These are phyloP conservation scores for Saccharum hybrid DNA, from an alignment of 202 grass and related monocot genomes.

Conservation along the genomic window DNA sequence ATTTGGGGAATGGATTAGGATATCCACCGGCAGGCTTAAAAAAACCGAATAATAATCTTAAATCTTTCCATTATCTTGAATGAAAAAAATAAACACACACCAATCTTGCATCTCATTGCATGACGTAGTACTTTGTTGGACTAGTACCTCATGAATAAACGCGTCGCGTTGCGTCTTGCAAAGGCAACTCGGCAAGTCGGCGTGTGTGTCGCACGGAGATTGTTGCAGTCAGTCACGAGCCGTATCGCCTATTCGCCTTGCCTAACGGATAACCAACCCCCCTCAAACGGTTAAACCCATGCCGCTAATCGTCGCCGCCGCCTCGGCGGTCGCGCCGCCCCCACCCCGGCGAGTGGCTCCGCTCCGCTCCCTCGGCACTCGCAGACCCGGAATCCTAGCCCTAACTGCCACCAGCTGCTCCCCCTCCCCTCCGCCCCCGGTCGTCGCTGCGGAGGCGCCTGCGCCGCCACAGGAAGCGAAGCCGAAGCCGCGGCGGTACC, in stretches of 20 bases:
- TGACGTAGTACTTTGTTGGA: too few species aligned
- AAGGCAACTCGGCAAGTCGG: too few species aligned
- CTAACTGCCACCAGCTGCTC: conserved; percentile 38
- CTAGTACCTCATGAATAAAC: too few species aligned
- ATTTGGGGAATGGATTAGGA: too few species aligned
- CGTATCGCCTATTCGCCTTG: neutral
- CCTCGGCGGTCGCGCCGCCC: conserved; percentile 30
- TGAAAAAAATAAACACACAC: too few species aligned
- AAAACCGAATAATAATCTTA: too few species aligned
- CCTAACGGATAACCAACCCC: conserved; percentile 43
- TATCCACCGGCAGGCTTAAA: too few species aligned
- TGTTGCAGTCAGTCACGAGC: too few species aligned
- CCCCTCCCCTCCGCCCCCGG: conserved; percentile 21
- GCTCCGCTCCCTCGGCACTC: neutral
- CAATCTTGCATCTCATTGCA: too few species aligned
- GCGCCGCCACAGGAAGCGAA: conserved; percentile 10
- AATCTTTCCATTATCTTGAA: too few species aligned
- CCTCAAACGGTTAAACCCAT: conserved; percentile 13
- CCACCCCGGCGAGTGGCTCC: conserved; percentile 5
- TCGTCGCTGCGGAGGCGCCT: conserved; percentile 20
- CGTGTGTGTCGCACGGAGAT: too few species aligned
- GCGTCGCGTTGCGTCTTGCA: too few species aligned
- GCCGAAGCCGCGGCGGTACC: conserved; percentile 55
- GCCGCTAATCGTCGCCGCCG: conserved; percentile 33
- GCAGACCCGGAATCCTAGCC: conserved; percentile 18